Conservation (phyloP, 169 alveolate species). For the Perkinsus chesapeaki region DNA sequence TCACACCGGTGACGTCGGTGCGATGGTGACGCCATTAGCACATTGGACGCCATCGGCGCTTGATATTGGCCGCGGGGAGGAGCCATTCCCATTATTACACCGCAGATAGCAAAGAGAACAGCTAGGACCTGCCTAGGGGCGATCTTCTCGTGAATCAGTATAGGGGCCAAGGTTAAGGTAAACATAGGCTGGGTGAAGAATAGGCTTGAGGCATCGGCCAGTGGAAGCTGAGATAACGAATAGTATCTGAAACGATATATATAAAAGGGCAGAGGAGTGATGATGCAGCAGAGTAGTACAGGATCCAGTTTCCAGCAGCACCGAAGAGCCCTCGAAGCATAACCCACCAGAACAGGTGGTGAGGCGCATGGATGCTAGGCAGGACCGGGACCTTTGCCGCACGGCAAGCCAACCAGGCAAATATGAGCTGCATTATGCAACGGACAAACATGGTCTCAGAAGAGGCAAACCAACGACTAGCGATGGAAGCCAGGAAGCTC, state of each 20-base stretch:
- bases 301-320: neutral
- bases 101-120: neutral
- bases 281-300: too few relatives aligned
- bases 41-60: too few relatives aligned
- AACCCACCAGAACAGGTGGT: neutral
- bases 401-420: neutral
- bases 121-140: neutral
- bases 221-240: neutral
- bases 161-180: neutral
- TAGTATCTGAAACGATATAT: neutral
- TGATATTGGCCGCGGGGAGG: too few relatives aligned
- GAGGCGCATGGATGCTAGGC: neutral
- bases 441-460: neutral
- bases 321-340: neutral
- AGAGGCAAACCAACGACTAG: neutral
- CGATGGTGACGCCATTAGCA: too few relatives aligned
- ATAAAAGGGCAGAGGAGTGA: too few relatives aligned
- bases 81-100: neutral
- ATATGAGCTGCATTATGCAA: neutral
- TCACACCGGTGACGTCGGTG: too few relatives aligned
- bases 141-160: neutral
- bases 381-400: neutral
- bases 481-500: neutral
- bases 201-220: neutral
- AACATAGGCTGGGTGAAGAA: constrained; percentile 1